Conservation (phyloP, 1,284 basidiomycete species). For the Dichomitus squalens region DNA sequence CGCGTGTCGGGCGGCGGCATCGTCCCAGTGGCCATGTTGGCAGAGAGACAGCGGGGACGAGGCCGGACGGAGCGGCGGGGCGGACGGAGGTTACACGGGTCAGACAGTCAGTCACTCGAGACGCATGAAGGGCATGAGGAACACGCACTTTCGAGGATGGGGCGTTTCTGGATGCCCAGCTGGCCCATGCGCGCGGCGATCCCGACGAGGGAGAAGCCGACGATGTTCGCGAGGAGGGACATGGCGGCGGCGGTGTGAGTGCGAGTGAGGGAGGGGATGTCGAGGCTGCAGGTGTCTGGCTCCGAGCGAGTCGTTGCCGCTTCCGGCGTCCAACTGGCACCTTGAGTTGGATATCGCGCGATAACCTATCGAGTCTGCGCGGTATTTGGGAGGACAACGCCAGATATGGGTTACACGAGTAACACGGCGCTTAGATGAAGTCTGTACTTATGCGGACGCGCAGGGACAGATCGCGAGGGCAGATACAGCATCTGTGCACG, state of each 20-base stretch:
- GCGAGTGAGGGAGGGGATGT: not conserved
- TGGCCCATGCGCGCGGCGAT: constrained; percentile 80
- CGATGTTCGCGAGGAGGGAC: constrained; percentile 70
- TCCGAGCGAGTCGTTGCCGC: too few relatives aligned
- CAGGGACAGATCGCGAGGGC: too few relatives aligned
- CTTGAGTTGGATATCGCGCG: not conserved
- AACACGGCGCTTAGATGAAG: not conserved
- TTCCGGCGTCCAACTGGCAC: too few relatives aligned
- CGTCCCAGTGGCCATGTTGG: too few relatives aligned
- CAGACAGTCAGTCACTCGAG: not conserved
- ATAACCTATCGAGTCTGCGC: too few relatives aligned
- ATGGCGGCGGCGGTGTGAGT: constrained; percentile 43
- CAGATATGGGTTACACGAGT: not conserved
- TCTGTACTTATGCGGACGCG: too few relatives aligned
- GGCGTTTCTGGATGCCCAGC: constrained; percentile 75
- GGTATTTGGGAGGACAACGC: not conserved
- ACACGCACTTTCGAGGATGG: constrained; percentile 67
- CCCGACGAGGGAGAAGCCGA: constrained; percentile 81
- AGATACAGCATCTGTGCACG: not conserved
- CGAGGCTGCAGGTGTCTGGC: not conserved
- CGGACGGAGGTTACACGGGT: not conserved
- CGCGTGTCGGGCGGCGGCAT: too few relatives aligned
- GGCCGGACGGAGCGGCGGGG: not conserved
- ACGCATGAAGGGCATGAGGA: not conserved
- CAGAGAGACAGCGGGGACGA: not conserved